phyloP scores from a whole-genome alignment of 345 rosid genomes.

The Gossypium thurberi region DNA sequence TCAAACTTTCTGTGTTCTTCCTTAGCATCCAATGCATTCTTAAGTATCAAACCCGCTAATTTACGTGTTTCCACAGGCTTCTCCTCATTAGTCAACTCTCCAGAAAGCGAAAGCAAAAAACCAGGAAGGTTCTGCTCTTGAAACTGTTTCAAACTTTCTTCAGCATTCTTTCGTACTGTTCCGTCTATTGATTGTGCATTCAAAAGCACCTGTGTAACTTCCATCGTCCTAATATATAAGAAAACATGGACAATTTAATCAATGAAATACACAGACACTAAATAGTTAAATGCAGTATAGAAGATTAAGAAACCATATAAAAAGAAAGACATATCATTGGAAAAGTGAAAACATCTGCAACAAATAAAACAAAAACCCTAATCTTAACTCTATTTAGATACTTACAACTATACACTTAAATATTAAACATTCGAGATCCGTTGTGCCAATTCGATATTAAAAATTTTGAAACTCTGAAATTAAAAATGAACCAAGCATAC shows the following conservation, averaged over 20 bases:
- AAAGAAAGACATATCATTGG: no score
- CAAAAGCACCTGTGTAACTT: constrained; percentile 64
- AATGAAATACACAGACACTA: neutral
- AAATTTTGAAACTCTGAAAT: neutral
- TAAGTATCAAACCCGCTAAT: constrained; percentile 62
- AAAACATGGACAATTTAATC: neutral
- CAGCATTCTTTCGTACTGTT: constrained; percentile 60
- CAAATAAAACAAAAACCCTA: neutral
- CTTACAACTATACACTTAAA: neutral
- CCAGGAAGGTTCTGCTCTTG: constrained; percentile 67
- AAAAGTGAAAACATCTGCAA: neutral
- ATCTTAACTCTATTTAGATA: neutral
- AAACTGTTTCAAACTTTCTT: constrained; percentile 58
- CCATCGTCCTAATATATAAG: constrained; percentile 29
- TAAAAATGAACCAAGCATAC: neutral
- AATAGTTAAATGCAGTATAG: neutral
- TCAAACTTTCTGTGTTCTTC: constrained; percentile 38
- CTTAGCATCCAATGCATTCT: constrained; percentile 73
- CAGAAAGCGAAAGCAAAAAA: constrained; percentile 59
- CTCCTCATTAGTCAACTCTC: constrained; percentile 37
- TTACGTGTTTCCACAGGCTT: constrained; percentile 72
- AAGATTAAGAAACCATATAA: no score
- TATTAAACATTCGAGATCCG: neutral
- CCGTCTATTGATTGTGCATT: constrained; percentile 75
- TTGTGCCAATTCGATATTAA: neutral